Base-by-base conservation (phyloP, 2,329 filamentous ascomycete species). In the Alternaria infectoria region DNA sequence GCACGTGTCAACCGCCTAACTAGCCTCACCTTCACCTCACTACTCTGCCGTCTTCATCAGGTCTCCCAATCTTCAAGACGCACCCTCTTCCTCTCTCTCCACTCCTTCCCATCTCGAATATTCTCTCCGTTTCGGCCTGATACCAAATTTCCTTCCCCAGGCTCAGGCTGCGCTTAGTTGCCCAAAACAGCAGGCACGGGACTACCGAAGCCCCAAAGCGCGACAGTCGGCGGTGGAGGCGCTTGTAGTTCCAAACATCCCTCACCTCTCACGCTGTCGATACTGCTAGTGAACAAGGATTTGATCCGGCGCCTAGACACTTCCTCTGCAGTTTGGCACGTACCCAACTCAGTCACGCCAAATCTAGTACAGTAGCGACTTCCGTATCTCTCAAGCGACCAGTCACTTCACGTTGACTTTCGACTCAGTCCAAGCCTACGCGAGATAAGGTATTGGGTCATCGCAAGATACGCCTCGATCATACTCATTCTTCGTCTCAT, bases 11-110 rank as follows among this genome's bases (percentile, higher is more conserved):
- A 3, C 23, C 12, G 57, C 1, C 12, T 21, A 13, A 28, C 51
- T 12, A 10, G 4, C 9, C 4, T 52, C n/a, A 36, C 49, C 30
- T 59, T 59, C 19, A 62, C 40, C 36, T 62, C 9, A 15, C 26
- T 3, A 3, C 44, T 30, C 36, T 30, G n/a, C 9, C 26, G 9
- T 28, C 28, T 57, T 30, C 12, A 12, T 13, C 13, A 19, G 4
- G 17, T 23, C 21, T 54, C 3, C n/a, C 45, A 46, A 19, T 17
- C 17, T 54, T 15, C 4, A 11, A 54, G 30, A 36, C 5, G 3
- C 13, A 2, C 19, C 21, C 19, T 47, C 10, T 19, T 36, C 13
- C 49, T 2, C 19, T 40, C 21, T 13, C 8, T 11, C 4, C 28
- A n/a, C 32, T 1, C 10, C 19, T 36, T n/a, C 5, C 9, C 12